Evolutionary conservation across 169 alveolate genomes (phyloP).

Genomic region (Theileria parva): DNA sequence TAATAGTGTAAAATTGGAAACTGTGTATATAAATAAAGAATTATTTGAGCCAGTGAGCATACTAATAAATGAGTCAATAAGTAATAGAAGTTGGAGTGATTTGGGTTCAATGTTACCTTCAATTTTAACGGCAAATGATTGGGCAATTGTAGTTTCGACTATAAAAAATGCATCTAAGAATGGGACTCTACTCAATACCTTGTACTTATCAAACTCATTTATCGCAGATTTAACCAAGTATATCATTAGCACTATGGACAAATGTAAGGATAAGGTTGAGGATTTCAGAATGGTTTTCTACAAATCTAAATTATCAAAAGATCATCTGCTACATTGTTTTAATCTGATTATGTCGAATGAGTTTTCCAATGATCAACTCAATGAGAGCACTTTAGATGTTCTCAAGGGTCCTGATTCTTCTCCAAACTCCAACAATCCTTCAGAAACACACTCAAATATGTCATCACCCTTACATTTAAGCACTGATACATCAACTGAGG

Average conservation of each 20-base stretch:
- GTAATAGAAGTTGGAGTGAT: slow-evolving; percentile 50
- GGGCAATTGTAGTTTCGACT: slow-evolving; percentile 7
- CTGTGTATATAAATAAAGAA: slow-evolving; percentile 37
- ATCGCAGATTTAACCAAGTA: slow-evolving; percentile 24
- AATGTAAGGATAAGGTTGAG: neutral
- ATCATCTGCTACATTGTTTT: neutral
- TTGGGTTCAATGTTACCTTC: slow-evolving; percentile 55
- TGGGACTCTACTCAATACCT: slow-evolving; percentile 36
- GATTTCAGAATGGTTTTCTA: neutral
- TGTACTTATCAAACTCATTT: slow-evolving; percentile 41
- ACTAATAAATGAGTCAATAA: slow-evolving; percentile 58
- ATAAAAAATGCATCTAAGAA: slow-evolving; percentile 41
- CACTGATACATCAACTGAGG: neutral
- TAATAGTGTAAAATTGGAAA: slow-evolving; percentile 33
- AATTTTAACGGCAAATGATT: slow-evolving; percentile 21
- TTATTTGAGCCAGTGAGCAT: slow-evolving; percentile 48
- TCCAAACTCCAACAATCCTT: neutral
- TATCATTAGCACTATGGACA: neutral
- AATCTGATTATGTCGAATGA: neutral
- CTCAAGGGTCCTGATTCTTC: neutral
- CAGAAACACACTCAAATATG: neutral
- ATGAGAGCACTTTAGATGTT: neutral
- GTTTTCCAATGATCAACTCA: neutral
- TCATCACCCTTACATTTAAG: neutral
- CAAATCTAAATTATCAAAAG: neutral